These are phyloP conservation scores for Fraxinus xanthoxyloides DNA, from an alignment of 305 asterid species.

Conservation along the genomic window DNA sequence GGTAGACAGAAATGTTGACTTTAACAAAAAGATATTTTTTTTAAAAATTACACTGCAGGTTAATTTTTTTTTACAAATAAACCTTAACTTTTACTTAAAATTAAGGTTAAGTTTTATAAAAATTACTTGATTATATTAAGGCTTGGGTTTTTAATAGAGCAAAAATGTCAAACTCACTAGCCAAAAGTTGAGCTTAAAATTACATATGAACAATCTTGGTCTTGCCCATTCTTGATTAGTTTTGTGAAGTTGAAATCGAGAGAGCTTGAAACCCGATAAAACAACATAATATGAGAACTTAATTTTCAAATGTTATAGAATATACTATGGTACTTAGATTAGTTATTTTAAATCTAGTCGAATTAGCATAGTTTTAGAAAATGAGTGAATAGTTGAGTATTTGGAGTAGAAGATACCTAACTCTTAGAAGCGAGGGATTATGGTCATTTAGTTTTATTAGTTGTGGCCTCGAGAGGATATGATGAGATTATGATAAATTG, in stretches of 20 bases:
- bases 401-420: neutral
- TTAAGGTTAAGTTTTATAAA: neutral
- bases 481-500: neutral
- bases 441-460: neutral
- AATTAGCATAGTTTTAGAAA: neutral
- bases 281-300: neutral
- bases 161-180: neutral
- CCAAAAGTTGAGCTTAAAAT: neutral
- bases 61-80: neutral
- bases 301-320: neutral
- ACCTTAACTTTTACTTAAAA: neutral
- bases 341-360: neutral
- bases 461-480: neutral
- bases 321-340: neutral
- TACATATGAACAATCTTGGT: neutral
- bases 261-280: neutral
- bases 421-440: neutral
- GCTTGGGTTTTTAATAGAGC: neutral
- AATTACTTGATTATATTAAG: neutral
- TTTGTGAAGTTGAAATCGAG: neutral
- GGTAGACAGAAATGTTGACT: constrained; percentile 46
- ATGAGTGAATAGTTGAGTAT: neutral
- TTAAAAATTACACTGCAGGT: neutral
- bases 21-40: neutral
- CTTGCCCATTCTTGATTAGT: neutral